These are phyloP conservation scores for Entomortierella beljakovae DNA, from an alignment of 192 early-diverging fungal genomes.

Conservation along the genomic window DNA sequence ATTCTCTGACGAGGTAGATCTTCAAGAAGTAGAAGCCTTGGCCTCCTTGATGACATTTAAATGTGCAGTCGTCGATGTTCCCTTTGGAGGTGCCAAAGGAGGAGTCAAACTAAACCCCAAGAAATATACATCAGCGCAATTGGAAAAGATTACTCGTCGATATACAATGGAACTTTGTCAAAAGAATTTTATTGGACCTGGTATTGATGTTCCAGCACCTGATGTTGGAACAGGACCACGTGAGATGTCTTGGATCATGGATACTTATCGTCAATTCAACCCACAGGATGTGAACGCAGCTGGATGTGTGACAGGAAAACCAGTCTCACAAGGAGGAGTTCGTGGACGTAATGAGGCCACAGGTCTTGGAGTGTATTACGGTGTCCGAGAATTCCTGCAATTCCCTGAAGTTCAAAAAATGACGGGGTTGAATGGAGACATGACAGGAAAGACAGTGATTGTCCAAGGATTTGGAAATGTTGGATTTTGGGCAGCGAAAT, in stretches of 20 bases:
- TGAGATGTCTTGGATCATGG: slow-evolving; percentile 91
- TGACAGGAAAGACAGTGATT: slow-evolving; percentile 72
- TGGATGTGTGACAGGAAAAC: slow-evolving; percentile 87
- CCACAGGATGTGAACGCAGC: slow-evolving; percentile 82
- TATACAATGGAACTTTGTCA: slow-evolving; percentile 88
- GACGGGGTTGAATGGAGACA: slow-evolving; percentile 68
- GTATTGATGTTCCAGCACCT: slow-evolving; percentile 85
- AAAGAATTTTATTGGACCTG: slow-evolving; percentile 88
- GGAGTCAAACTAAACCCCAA: slow-evolving; percentile 86
- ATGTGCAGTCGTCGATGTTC: slow-evolving; percentile 88
- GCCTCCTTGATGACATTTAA: slow-evolving; percentile 90
- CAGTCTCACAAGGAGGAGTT: slow-evolving; percentile 81
- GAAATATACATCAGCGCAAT: slow-evolving; percentile 75
- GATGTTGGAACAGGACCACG: slow-evolving; percentile 84
- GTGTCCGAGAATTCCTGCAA: slow-evolving; percentile 81
- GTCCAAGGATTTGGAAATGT: slow-evolving; percentile 92
- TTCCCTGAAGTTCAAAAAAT: slow-evolving; percentile 84
- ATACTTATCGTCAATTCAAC: slow-evolving; percentile 89
- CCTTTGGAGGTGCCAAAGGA: slow-evolving; percentile 84
- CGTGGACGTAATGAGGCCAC: slow-evolving; percentile 87
- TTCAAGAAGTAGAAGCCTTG: slow-evolving; percentile 86
- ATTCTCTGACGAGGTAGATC: slow-evolving; percentile 80
- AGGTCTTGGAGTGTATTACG: slow-evolving; percentile 85
- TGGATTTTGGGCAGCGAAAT: slow-evolving; percentile 86
- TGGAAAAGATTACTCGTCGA: slow-evolving; percentile 85